Base-by-base conservation (phyloP, 805 yeast species). In the Zygotorulaspora chibaensis region DNA sequence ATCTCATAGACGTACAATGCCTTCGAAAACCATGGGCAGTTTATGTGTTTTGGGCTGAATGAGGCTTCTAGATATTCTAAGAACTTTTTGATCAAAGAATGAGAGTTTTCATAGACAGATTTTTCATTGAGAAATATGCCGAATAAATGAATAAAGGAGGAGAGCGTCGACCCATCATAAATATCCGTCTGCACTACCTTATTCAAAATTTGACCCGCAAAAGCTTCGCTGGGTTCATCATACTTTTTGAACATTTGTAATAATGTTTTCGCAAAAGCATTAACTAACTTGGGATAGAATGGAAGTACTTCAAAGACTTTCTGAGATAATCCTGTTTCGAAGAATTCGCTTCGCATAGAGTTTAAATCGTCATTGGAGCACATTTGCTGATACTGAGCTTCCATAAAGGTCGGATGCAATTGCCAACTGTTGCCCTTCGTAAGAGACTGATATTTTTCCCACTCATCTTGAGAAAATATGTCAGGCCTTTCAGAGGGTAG, bases 11-110 rank as follows among this genome's bases (percentile, higher is more conserved):
- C 72, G 20, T 72, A 62, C 29, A 87, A 59, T 0, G 80, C 78
- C 46, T 76, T 71, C 0, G 83, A 75, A 55, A 80, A 79, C 83
- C 87, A 87, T 12, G 72, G 69, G 23, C 69, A 57, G 48, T 76
- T 72, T 2, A 65, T 65, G 47, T 61, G 57, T 31, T 70, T 71
- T 2, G 71, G 64, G 1, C 53, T 61, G 9, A 79, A 48, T 2
- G 68, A 66, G 1, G 56, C 62, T 10, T 66, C 56, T 26, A 80
- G 57, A 29, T 69, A 70, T 0, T 53, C 39, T 2, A 72, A 48
- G 45, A 76, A 73, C 7, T 61, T 58, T 7, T 67, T 69, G 11
- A 73, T 50, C 1, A 67, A 48, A 1, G 58, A 52, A 12, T 63
- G 64, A 12, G 68, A 54, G 11, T 67, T 65, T 20, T 65, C 67